Percentiles rank a stretch among this genome's conserved stretches.
phyloP scores from a whole-genome alignment of 371 early-diverging fungal genomes.

The Actinomortierella ambigua region DNA sequence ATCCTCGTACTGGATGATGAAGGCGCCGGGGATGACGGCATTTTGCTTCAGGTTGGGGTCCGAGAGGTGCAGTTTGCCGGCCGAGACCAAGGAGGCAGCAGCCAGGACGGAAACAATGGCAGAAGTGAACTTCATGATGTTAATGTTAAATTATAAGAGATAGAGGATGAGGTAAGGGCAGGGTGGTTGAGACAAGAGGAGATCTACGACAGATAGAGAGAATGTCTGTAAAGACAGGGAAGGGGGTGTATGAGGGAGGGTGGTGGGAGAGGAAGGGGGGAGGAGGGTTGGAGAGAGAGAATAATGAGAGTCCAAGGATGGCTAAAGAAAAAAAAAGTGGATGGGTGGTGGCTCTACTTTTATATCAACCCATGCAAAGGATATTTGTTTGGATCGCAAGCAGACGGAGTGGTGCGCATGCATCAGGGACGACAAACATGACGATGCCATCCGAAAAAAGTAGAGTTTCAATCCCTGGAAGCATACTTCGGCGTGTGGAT shows the following conservation, averaged over 20 bases:
- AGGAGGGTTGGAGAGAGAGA: not conserved
- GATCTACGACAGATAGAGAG: no score
- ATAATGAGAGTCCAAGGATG: not conserved
- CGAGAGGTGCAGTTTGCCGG: not conserved
- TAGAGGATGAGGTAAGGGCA: not conserved
- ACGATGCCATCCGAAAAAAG: no score
- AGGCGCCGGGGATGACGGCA: slow-evolving; percentile 46
- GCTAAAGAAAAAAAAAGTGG: no score
- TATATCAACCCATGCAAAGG: no score
- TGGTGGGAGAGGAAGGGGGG: not conserved
- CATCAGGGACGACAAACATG: no score
- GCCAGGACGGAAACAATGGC: not conserved
- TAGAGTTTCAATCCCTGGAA: no score
- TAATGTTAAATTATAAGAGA: not conserved
- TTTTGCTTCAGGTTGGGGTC: not conserved
- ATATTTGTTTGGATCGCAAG: no score
- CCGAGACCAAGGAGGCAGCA: slow-evolving; percentile 8
- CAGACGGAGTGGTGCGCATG: no score
- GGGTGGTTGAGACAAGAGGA: no score
- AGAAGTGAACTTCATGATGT: slow-evolving; percentile 2
- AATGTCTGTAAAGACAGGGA: no score
- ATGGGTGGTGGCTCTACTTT: no score
- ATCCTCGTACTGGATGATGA: slow-evolving; percentile 51
- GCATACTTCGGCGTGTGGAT: no score
- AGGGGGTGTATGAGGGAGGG: not conserved